Percentiles rank a stretch among this genome's conserved stretches.
phyloP scores from a whole-genome alignment of 2,329 filamentous ascomycete genomes.

The Thelonectria discophora region DNA sequence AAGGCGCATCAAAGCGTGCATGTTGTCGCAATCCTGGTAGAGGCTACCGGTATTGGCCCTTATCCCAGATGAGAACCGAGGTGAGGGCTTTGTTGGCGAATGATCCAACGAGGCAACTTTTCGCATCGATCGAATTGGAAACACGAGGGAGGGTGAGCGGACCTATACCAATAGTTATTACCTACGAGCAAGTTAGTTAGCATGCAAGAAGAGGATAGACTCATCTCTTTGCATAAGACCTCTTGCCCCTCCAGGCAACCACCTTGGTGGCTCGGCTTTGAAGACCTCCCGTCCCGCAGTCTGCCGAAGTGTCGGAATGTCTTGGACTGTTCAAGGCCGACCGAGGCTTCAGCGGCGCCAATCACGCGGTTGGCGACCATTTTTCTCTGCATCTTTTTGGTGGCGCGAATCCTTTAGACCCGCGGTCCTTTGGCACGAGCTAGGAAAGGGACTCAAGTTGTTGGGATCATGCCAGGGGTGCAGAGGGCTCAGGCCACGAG shows the following conservation, averaged over 20 bases:
- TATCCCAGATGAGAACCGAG: not conserved
- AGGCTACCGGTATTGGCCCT: not conserved
- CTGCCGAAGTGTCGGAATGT: constrained; percentile 20
- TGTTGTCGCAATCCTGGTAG: constrained; percentile 15
- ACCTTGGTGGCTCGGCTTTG: constrained; percentile 8
- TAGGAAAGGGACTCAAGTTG: constrained; percentile 29
- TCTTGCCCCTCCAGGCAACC: constrained; percentile 26
- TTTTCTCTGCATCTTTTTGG: not conserved
- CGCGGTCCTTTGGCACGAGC: constrained; percentile 26
- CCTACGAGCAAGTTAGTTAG: too few relatives aligned
- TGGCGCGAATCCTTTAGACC: constrained; percentile 10
- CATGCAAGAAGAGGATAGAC: not conserved
- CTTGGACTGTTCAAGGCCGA: constrained; percentile 7
- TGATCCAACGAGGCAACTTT: constrained; percentile 4
- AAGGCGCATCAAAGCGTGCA: constrained; percentile 4
- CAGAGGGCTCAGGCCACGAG: constrained; percentile 40
- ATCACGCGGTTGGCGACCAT: constrained; percentile 22
- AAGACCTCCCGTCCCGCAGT: constrained; percentile 21
- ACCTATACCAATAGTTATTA: too few relatives aligned
- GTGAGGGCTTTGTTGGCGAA: constrained; percentile 7
- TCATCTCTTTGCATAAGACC: constrained; percentile 19
- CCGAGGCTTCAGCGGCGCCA: constrained; percentile 27
- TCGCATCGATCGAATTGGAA: not conserved
- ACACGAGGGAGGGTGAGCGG: too few relatives aligned
- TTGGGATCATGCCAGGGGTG: constrained; percentile 24